Conservation (phyloP, 1,284 basidiomycete genomes). For the Ustilago xerochloae region DNA sequence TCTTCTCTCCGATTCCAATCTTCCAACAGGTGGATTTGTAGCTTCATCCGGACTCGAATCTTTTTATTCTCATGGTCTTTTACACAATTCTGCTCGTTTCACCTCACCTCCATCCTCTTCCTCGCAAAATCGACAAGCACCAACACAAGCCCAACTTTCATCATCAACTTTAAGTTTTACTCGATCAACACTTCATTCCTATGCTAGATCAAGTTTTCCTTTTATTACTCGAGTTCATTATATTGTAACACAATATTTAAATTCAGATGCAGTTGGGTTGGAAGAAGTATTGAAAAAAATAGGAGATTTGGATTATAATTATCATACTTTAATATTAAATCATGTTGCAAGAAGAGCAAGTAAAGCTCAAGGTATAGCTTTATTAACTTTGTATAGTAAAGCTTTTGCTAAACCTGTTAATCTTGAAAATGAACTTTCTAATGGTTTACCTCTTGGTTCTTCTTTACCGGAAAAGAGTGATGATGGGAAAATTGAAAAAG, state of each 20-base stretch:
- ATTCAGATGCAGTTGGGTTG: neutral
- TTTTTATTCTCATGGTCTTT: slow-evolving; percentile 85
- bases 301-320: slow-evolving; percentile 76
- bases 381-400: slow-evolving; percentile 83
- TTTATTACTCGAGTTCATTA: slow-evolving; percentile 75
- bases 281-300: slow-evolving; percentile 3
- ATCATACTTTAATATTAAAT: slow-evolving; percentile 87
- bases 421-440: slow-evolving; percentile 18
- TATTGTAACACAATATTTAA: slow-evolving; percentile 13
- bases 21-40: slow-evolving; percentile 80
- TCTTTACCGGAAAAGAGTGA: neutral
- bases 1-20: slow-evolving; percentile 64
- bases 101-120: neutral
- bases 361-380: slow-evolving; percentile 88
- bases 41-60: slow-evolving; percentile 93
- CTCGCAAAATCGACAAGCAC: slow-evolving; percentile 9
- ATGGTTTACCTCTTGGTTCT: slow-evolving; percentile 2
- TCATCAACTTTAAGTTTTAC: slow-evolving; percentile 73
- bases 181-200: slow-evolving; percentile 78
- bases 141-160: slow-evolving; percentile 41
- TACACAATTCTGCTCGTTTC: slow-evolving; percentile 33
- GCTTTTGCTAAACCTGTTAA: slow-evolving; percentile 43
- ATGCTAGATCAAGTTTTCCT: slow-evolving; percentile 78
- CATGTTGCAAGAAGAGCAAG: slow-evolving; percentile 88
- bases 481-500: slow-evolving; percentile 4